Base-by-base conservation (phyloP, 1,284 basidiomycete species). In the Thecaphora thlaspeos region DNA sequence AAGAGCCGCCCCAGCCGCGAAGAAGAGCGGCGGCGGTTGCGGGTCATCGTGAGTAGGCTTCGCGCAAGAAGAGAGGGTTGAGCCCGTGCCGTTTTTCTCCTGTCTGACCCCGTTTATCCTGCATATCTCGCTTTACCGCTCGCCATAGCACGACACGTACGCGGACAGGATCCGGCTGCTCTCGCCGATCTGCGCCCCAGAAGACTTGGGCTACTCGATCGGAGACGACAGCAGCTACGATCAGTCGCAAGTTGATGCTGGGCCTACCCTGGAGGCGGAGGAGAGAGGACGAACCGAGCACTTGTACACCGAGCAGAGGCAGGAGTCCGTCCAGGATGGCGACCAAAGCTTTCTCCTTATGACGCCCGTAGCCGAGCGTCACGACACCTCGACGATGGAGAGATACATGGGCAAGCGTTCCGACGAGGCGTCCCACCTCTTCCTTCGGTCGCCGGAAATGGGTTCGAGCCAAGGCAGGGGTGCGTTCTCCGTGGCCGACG, bases 71-170 rank as follows among this genome's bases (percentile, higher is more conserved):
- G n/a, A n/a, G n/a, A n/a, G n/a, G n/a, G n/a, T n/a, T n/a, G n/a
- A n/a, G n/a, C n/a, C n/a, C n/a, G n/a, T n/a, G n/a, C n/a, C n/a
- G n/a, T n/a, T n/a, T n/a, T n/a, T n/a, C n/a, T n/a, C n/a, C n/a
- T n/a, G n/a, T 28, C 26, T 28, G 26, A 28, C 26, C 26, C n/a
- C 26, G 26, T 7, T 28, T 28, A 11, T 11, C 26, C 26, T 28
- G 26, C 26, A n/a, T n/a, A n/a, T 11, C 26, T 11, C 26, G 5
- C 26, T 28, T 28, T 28, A 28, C 26, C 26, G 26, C 26, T 11
- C 40, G 22, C 4, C 2, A 18, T 45, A 75, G 75, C 79, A 80
- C 64, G 78, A 80, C 46, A 80, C 79, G 1, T 80, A 80, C 54
- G 73, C 73, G 21, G 79, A 80, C 46, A 74, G 79, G 4, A 77